A percentile compares a stretch with the other conserved stretches of the same genome.
These are phyloP conservation scores for Miscanthus lutarioriparius DNA, from an alignment of 176 grass and related monocot genomes.

Conservation along the genomic window DNA sequence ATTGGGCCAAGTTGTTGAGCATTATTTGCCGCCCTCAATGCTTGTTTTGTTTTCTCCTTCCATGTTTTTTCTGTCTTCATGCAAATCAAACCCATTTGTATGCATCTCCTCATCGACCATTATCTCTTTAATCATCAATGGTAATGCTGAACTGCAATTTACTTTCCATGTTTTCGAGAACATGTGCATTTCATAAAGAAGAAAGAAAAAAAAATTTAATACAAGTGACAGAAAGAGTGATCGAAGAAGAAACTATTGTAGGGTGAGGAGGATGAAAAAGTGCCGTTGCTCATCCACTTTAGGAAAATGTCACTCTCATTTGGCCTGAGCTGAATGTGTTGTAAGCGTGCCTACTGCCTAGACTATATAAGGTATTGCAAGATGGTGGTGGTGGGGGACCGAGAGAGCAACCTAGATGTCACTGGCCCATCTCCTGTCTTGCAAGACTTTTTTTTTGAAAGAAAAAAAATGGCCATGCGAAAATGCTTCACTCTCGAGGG, in stretches of 20 bases:
- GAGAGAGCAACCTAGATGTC: not conserved
- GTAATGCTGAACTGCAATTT: not conserved
- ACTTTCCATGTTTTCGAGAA: not conserved
- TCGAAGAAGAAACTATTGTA: not conserved
- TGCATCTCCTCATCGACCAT: not conserved
- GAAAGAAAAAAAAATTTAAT: not conserved
- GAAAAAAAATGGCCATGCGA: too few relatives aligned
- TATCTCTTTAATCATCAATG: not conserved
- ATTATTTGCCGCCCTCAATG: not conserved
- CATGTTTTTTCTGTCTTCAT: not conserved
- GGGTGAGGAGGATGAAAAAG: not conserved
- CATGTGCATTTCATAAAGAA: not conserved
- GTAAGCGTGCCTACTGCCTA: not conserved
- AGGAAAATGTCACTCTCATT: not conserved
- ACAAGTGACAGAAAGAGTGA: not conserved
- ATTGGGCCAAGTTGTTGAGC: not conserved
- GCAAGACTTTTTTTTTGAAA: not conserved
- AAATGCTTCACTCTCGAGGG: not conserved
- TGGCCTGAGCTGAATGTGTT: not conserved
- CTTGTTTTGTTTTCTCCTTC: not conserved
- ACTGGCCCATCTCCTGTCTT: not conserved
- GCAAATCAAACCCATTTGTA: not conserved
- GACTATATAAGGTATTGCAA: too few relatives aligned
- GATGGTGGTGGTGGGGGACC: not conserved
- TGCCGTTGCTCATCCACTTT: not conserved